Percentiles rank a stretch among this genome's conserved stretches.
Conservation (phyloP, 306 rosid genomes). For the Acacia melanoxylon region DNA sequence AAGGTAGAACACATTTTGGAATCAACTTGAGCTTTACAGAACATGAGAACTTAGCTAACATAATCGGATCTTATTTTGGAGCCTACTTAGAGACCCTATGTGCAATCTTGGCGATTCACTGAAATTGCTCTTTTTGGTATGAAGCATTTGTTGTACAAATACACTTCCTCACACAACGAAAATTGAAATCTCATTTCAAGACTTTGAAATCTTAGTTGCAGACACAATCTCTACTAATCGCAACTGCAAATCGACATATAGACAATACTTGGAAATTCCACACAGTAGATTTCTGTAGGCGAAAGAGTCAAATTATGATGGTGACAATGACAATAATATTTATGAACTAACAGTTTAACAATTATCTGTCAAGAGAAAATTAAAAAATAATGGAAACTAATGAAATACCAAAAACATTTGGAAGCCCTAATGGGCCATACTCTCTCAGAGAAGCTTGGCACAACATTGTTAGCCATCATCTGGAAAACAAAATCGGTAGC, state of each 20-base stretch:
- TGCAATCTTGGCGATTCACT: too few relatives aligned
- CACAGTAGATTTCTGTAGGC: background rate
- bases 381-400: slow-evolving; percentile 54
- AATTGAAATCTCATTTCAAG: too few relatives aligned
- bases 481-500: slow-evolving; percentile 69
- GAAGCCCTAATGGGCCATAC: slow-evolving; percentile 58
- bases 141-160: too few relatives aligned
- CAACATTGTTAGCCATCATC: slow-evolving; percentile 41
- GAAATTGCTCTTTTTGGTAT: too few relatives aligned
- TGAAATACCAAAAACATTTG: slow-evolving; percentile 55
- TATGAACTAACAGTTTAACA: slow-evolving; percentile 55
- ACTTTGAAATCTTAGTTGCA: too few relatives aligned
- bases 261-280: background rate
- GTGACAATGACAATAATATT: slow-evolving; percentile 40
- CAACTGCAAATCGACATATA: background rate
- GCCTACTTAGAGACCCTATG: too few relatives aligned
- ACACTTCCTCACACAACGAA: too few relatives aligned
- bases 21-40: too few relatives aligned
- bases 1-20: too few relatives aligned
- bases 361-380: slow-evolving; percentile 47
- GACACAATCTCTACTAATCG: too few relatives aligned
- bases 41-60: too few relatives aligned
- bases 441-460: slow-evolving; percentile 48
- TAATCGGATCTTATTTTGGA: too few relatives aligned
- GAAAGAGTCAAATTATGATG: background rate